Evolutionary conservation across 2,329 filamentous ascomycete genomes (phyloP).

Genomic region (Penicillium nordicum): DNA sequence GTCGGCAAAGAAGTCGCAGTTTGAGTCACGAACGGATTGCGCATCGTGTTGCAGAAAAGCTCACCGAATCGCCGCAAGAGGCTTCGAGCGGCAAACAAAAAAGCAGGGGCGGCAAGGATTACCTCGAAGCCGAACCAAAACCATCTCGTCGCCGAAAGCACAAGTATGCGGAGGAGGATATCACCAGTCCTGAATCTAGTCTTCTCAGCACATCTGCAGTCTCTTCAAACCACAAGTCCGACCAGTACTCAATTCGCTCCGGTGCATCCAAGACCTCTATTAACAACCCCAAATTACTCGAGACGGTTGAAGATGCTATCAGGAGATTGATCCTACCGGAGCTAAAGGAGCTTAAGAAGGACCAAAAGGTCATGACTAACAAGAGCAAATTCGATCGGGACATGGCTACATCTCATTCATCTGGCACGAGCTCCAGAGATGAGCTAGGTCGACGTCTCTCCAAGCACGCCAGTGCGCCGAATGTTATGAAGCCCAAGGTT

Average conservation of each 20-base stretch:
- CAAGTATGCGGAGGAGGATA: constrained; percentile 52
- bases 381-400: constrained; percentile 66
- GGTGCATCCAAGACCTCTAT: constrained; percentile 68
- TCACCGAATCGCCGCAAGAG: constrained; percentile 52
- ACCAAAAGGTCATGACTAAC: constrained; percentile 74
- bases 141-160: constrained; percentile 49
- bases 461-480: constrained; percentile 60
- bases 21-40: constrained; percentile 64
- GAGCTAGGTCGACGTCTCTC: constrained; percentile 53
- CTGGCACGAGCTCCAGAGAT: constrained; percentile 55
- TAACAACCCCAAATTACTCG: constrained; percentile 86
- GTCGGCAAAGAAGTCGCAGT: constrained; percentile 59
- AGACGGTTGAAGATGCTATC: constrained; percentile 91
- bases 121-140: constrained; percentile 44
- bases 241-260: constrained; percentile 58
- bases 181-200: constrained; percentile 59
- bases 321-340: constrained; percentile 86
- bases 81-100: constrained; percentile 43
- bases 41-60: constrained; percentile 66
- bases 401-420: constrained; percentile 59
- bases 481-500: constrained; percentile 60
- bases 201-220: constrained; percentile 56
- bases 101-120: constrained; percentile 45
- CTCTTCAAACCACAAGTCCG: constrained; percentile 53
- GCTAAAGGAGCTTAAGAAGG: constrained; percentile 83